Base-by-base conservation (phyloP, 1,139 yeast species). In the Debaryomycetaceae sp. region DNA sequence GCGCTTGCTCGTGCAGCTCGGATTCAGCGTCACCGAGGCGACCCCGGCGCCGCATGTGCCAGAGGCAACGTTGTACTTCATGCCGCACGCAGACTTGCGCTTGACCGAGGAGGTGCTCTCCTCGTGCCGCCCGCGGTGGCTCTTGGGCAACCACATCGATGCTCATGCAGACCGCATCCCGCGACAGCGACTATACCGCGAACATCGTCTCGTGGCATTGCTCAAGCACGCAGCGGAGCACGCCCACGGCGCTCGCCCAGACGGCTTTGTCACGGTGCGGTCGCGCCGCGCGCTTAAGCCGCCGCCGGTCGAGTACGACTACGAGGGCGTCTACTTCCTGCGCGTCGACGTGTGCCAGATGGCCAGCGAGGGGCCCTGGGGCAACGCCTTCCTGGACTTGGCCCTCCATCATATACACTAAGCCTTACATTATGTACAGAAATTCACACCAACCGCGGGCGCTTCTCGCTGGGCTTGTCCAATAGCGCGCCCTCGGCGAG, bases 41-140 rank as follows among this genome's bases (percentile, higher is more conserved):
- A 19, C 21, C 11, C 5, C 25, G 6, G 11, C 28, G 5, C 14
- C 9, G 10, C 29, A 13, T 18, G n/a, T 26, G 25, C n/a, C n/a
- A n/a, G 10, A 13, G 5, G 9, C 47, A 1, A 55, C 61, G 0
- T 49, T 81, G 2, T 76, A 61, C 42, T 83, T 75, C 45, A 62
- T 83, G 34, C 93, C 93, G 0, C 95, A 84, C 54, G 89, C 89
- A 0, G 85, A 88, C 1, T 54, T 81, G 25, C 63, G 58, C 5
- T 54, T 83, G 9, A 75, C 83, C 1, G 73, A 78, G 27, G 25
- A 36, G 1, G 43, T 79, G 1, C 40, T 80, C 4, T 51, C 29
- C 1, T 23, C 23, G 0, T 39, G 55, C 4, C 32, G 47, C 13
- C 79, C 78, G 1, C 19, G 14, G 2, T 49, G 53, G 20, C 41